Evolutionary conservation across 2,329 filamentous ascomycete genomes (phyloP).

Genomic region (Microsporum ferrugineum): DNA sequence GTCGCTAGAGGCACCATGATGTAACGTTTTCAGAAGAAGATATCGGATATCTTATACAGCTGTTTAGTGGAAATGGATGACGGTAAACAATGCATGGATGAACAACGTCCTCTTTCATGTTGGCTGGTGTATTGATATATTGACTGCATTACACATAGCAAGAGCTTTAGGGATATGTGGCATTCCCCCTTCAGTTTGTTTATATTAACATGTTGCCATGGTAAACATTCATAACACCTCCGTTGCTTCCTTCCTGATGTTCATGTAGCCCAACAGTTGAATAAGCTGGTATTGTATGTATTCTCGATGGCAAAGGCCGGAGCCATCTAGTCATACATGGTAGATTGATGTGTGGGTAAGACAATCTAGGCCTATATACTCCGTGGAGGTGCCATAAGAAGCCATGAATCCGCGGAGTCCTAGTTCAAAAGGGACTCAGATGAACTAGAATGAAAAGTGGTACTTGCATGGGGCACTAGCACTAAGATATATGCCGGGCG

Average conservation of each 20-base stretch:
- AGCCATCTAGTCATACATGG: no score
- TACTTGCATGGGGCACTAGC: neutral
- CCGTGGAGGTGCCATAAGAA: neutral
- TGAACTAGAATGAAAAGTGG: neutral
- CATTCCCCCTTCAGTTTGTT: neutral
- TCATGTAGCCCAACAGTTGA: neutral
- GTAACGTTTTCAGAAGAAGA: neutral
- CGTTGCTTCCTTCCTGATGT: neutral
- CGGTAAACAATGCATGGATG: neutral
- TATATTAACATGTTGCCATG: neutral
- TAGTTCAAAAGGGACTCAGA: neutral
- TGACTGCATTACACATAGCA: conserved; percentile 1
- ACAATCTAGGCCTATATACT: neutral
- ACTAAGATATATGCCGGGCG: neutral
- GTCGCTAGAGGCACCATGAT: neutral
- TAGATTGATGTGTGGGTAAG: no score
- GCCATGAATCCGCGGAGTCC: neutral
- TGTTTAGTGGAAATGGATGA: neutral
- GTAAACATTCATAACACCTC: neutral
- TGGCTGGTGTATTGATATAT: neutral
- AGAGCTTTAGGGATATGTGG: neutral
- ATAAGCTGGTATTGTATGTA: neutral
- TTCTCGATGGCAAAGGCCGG: neutral
- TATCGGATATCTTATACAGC: neutral
- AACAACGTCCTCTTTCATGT: neutral